A percentile compares a stretch with the other conserved stretches of the same genome.
Conservation (phyloP, 2,329 filamentous ascomycete species). For the Teratosphaeria zuluensis region DNA sequence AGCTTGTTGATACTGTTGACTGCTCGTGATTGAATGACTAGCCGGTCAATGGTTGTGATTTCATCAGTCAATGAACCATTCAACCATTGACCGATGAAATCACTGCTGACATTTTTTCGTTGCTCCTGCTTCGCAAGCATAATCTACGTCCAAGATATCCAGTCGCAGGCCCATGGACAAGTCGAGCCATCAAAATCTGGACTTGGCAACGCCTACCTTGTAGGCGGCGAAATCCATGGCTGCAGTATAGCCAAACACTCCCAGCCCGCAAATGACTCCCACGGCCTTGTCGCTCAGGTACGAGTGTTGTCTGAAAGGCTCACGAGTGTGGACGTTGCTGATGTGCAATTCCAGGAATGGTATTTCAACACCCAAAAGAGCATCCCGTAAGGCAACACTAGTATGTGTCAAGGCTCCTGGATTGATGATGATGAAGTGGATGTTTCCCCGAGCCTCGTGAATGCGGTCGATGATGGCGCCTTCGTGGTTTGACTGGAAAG, state of each 20-base stretch:
- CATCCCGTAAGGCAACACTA: constrained; percentile 65
- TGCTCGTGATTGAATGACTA: no score
- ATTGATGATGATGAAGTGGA: constrained; percentile 66
- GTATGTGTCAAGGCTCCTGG: constrained; percentile 68
- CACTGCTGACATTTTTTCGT: no score
- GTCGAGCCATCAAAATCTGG: not conserved
- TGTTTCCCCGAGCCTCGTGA: constrained; percentile 50
- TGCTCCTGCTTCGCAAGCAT: no score
- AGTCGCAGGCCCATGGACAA: not conserved
- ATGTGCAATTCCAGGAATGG: constrained; percentile 74
- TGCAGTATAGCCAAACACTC: constrained; percentile 38
- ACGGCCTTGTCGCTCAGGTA: constrained; percentile 68
- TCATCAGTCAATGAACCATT: no score
- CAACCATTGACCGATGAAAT: no score
- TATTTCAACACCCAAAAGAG: constrained; percentile 56
- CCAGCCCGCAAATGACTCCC: constrained; percentile 61
- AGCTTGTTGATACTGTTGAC: no score
- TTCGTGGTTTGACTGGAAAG: constrained; percentile 71
- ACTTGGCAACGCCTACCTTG: constrained; percentile 7
- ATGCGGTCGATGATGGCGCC: constrained; percentile 65
- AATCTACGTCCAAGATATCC: no score
- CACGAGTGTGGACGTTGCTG: constrained; percentile 62
- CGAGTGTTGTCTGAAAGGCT: constrained; percentile 58
- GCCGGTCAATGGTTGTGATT: no score
- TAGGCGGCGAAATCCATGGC: constrained; percentile 34